A percentile compares a stretch with the other conserved stretches of the same genome.
These are phyloP conservation scores for Colletotrichum godetiae DNA, from an alignment of 2,329 filamentous ascomycete genomes.

Conservation along the genomic window DNA sequence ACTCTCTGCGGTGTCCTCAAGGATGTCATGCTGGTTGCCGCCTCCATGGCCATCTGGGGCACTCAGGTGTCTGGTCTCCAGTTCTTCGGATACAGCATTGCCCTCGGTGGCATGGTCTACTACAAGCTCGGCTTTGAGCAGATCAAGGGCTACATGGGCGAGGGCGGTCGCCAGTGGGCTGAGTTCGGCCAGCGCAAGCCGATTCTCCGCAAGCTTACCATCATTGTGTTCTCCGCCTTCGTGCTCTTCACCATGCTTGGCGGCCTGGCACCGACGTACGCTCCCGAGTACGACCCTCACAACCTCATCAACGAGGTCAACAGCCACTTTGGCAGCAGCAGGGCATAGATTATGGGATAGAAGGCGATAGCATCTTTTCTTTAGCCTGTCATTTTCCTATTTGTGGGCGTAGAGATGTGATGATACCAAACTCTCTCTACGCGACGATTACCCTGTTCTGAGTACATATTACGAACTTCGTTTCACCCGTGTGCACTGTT, in stretches of 20 bases:
- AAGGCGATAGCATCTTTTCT: background rate
- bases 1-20: constrained; percentile 90
- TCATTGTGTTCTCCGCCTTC: constrained; percentile 73
- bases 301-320: constrained; percentile 61
- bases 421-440: constrained; percentile 20
- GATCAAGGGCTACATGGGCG: constrained; percentile 81
- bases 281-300: constrained; percentile 64
- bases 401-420: constrained; percentile 31
- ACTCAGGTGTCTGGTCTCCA: constrained; percentile 80
- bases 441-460: constrained; percentile 29
- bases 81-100: constrained; percentile 86
- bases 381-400: constrained; percentile 8
- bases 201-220: constrained; percentile 79
- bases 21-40: constrained; percentile 84
- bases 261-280: constrained; percentile 71
- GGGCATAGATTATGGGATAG: constrained; percentile 19
- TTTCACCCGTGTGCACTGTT: constrained; percentile 15
- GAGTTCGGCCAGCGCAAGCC: constrained; percentile 86
- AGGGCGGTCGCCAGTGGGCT: constrained; percentile 82
- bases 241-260: constrained; percentile 78
- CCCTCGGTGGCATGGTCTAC: constrained; percentile 82
- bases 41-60: constrained; percentile 85
- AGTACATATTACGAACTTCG: constrained; percentile 34
- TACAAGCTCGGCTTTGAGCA: constrained; percentile 89
- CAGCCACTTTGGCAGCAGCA: constrained; percentile 58